These are phyloP conservation scores for Funneliformis mosseae DNA, from an alignment of 192 early-diverging fungal species.

Conservation along the genomic window DNA sequence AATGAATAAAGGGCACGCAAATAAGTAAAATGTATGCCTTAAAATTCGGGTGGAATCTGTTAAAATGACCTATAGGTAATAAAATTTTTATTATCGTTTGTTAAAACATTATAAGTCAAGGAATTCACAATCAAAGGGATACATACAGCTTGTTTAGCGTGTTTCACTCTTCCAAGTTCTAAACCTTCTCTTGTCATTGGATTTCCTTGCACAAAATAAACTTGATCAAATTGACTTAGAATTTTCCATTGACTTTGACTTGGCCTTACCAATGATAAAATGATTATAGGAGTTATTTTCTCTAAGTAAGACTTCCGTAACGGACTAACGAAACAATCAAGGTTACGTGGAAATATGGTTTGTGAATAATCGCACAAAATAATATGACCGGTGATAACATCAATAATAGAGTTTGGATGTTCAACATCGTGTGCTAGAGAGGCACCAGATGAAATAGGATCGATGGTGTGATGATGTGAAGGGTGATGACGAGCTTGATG, in stretches of 20 bases:
- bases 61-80: conserved; percentile 9
- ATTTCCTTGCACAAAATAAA: conserved; percentile 34
- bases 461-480: conserved; percentile 2
- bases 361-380: conserved; percentile 29
- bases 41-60: conserved; percentile 31
- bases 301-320: conserved; percentile 28
- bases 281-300: conserved; percentile 26
- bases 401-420: not conserved
- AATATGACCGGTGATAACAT: conserved; percentile 24
- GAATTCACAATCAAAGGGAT: not conserved
- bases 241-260: conserved; percentile 27
- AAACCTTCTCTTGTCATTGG: conserved; percentile 35
- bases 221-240: conserved; percentile 32
- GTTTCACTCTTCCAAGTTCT: conserved; percentile 21
- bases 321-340: conserved; percentile 35
- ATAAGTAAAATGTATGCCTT: not conserved
- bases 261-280: conserved; percentile 29
- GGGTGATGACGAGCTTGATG: conserved; percentile 13
- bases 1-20: too few species aligned
- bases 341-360: conserved; percentile 29
- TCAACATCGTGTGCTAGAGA: not conserved
- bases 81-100: not conserved
- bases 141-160: conserved; percentile 26
- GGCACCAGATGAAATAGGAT: not conserved
- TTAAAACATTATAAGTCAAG: not conserved